These are phyloP conservation scores for Neurospora tetraspora DNA, from an alignment of 495 filamentous ascomycete genomes.

Conservation along the genomic window DNA sequence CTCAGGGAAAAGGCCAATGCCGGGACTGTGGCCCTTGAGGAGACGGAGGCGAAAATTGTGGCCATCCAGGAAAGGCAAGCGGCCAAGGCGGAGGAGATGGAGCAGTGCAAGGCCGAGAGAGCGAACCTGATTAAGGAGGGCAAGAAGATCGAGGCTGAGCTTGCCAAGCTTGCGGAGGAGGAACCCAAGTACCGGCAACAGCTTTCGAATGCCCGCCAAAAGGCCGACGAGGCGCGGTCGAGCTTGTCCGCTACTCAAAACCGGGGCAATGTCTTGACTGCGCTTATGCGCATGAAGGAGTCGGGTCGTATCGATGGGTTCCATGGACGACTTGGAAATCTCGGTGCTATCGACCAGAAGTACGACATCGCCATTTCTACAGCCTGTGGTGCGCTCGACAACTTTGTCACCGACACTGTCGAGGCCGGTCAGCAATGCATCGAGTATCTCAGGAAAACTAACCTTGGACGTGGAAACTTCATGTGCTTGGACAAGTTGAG, in stretches of 20 bases:
- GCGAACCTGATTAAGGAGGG: conserved; percentile 64
- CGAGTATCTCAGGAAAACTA: conserved; percentile 93
- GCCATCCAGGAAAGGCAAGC: conserved; percentile 58
- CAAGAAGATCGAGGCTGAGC: conserved; percentile 54
- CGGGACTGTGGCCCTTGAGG: conserved; percentile 69
- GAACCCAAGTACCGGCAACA: conserved; percentile 73
- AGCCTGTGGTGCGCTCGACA: conserved; percentile 82
- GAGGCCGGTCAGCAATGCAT: conserved; percentile 96
- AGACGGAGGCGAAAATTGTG: conserved; percentile 69
- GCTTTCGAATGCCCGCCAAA: conserved; percentile 80
- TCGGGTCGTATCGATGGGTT: conserved; percentile 95
- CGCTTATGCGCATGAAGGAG: conserved; percentile 88
- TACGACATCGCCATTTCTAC: conserved; percentile 97
- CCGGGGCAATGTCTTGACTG: conserved; percentile 82
- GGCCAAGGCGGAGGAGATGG: conserved; percentile 62
- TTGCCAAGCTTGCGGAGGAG: conserved; percentile 58
- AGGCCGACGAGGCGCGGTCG: conserved; percentile 87
- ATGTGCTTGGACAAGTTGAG: conserved; percentile 86
- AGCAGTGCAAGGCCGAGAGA: conserved; percentile 64
- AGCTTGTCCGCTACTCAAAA: conserved; percentile 83
- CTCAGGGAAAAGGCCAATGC: conserved; percentile 80
- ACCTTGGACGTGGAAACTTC: conserved; percentile 93
- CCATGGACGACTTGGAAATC: conserved; percentile 87
- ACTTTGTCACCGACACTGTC: conserved; percentile 90
- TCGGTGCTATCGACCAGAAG: conserved; percentile 87